phyloP scores from a whole-genome alignment of 345 rosid genomes.

The Lepidium africanum region DNA sequence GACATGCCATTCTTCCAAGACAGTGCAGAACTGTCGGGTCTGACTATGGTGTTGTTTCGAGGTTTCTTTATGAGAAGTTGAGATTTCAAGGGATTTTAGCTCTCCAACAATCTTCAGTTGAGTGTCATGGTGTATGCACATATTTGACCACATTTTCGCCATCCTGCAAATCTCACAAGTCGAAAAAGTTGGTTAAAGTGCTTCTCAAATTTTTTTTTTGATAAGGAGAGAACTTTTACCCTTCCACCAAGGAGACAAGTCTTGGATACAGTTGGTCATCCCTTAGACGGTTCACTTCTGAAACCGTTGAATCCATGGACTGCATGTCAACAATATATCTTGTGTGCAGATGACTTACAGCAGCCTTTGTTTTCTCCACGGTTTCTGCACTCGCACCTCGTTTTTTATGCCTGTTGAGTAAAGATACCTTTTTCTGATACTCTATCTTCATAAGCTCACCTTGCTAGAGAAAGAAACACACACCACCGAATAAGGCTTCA shows the following conservation, averaged over 20 bases:
- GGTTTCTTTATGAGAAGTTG: conserved; percentile 59
- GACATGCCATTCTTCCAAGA: conserved; percentile 61
- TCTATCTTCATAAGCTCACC: conserved; percentile 95
- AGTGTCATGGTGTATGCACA: conserved; percentile 59
- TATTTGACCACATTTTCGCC: conserved; percentile 83
- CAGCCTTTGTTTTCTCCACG: conserved; percentile 90
- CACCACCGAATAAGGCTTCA: not conserved
- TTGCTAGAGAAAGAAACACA: conserved; percentile 44
- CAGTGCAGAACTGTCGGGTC: conserved; percentile 54
- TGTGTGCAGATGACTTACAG: conserved; percentile 85
- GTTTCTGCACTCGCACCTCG: conserved; percentile 68
- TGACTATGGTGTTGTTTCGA: conserved; percentile 66
- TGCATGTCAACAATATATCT: conserved; percentile 98
- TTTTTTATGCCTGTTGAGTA: conserved; percentile 74
- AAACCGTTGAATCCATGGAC: conserved; percentile 89
- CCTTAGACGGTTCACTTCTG: conserved; percentile 81
- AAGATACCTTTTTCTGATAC: conserved; percentile 70
- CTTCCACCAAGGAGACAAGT: conserved; percentile 66
- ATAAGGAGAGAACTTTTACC: conserved; percentile 40
- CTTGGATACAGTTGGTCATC: conserved; percentile 83
- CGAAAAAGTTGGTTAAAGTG: not conserved
- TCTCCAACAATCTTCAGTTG: conserved; percentile 60
- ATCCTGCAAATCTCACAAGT: conserved; percentile 40
- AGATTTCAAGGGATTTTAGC: conserved; percentile 57
- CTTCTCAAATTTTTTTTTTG: not conserved